Conservation (phyloP, 129 eudicot genomes). For the Ambrosia trifida region DNA sequence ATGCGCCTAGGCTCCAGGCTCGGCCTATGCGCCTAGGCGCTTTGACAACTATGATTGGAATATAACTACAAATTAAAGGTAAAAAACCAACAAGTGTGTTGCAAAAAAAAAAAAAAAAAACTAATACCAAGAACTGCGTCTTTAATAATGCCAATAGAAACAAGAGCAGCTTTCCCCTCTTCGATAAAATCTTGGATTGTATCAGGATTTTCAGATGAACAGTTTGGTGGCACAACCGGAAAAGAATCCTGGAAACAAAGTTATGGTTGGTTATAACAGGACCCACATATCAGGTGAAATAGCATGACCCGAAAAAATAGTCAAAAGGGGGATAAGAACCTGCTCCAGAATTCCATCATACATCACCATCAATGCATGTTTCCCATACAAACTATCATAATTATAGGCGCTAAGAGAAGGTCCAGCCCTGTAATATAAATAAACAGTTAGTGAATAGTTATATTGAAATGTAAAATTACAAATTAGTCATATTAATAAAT, state of each 20-base stretch:
- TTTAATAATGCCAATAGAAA: constrained; percentile 91
- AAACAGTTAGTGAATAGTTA: not conserved
- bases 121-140: constrained; percentile 65
- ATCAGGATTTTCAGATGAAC: constrained; percentile 77
- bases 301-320: constrained; percentile 14
- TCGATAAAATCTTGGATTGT: constrained; percentile 67
- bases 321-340: constrained; percentile 37
- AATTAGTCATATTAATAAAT: not conserved
- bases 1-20: too few relatives aligned
- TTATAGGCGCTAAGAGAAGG: constrained; percentile 91
- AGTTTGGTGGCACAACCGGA: constrained; percentile 93
- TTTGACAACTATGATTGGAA: too few relatives aligned
- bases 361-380: constrained; percentile 73
- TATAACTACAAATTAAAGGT: not conserved
- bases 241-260: constrained; percentile 62
- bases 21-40: too few relatives aligned
- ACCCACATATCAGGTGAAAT: constrained; percentile 2
- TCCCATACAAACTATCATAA: constrained; percentile 87
- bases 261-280: constrained; percentile 5
- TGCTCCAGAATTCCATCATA: constrained; percentile 90
- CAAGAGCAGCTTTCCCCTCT: constrained; percentile 88
- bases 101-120: not conserved
- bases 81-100: constrained; percentile 13
- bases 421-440: constrained; percentile 74
- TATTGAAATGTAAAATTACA: not conserved